These are phyloP conservation scores for Raphanus hybrid DNA, from an alignment of 441 rosid genomes.

Conservation along the genomic window DNA sequence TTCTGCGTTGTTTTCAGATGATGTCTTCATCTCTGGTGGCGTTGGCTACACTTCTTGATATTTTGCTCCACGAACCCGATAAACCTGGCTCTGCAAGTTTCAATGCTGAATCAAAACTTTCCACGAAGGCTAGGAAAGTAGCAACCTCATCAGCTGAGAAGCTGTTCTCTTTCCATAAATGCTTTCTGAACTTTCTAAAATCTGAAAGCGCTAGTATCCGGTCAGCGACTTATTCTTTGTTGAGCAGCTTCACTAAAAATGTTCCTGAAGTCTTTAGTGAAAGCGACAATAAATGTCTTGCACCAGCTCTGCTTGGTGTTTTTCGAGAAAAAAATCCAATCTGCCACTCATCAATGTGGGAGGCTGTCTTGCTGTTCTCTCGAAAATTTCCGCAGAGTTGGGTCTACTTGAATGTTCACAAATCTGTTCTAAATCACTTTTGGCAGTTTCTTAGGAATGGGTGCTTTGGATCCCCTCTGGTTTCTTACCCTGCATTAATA, in stretches of 20 bases:
- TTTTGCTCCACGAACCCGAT: conserved; percentile 59
- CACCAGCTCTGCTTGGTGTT: conserved; percentile 78
- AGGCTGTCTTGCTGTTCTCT: conserved; percentile 73
- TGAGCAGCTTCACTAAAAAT: conserved; percentile 74
- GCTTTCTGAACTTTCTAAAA: conserved; percentile 78
- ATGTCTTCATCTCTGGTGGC: conserved; percentile 84
- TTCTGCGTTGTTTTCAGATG: conserved; percentile 62
- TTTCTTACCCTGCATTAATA: conserved; percentile 91
- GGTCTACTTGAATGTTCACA: conserved; percentile 70
- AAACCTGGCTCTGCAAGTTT: conserved; percentile 67
- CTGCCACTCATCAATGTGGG: conserved; percentile 97
- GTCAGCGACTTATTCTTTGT: conserved; percentile 76
- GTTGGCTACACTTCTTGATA: conserved; percentile 88
- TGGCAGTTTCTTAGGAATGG: conserved; percentile 88
- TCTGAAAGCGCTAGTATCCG: conserved; percentile 74
- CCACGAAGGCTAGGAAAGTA: conserved; percentile 75
- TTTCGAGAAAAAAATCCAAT: conserved; percentile 87
- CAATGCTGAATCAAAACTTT: conserved; percentile 65
- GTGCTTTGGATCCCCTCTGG: conserved; percentile 87
- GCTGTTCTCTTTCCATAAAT: conserved; percentile 69
- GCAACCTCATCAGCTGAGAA: conserved; percentile 81
- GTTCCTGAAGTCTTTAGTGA: conserved; percentile 75
- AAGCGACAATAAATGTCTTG: conserved; percentile 66
- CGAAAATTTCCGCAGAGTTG: conserved; percentile 85
- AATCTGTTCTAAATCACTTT: conserved; percentile 61